Base-by-base conservation (phyloP, 805 yeast genomes). In the Debaryomyces prosopidis region DNA sequence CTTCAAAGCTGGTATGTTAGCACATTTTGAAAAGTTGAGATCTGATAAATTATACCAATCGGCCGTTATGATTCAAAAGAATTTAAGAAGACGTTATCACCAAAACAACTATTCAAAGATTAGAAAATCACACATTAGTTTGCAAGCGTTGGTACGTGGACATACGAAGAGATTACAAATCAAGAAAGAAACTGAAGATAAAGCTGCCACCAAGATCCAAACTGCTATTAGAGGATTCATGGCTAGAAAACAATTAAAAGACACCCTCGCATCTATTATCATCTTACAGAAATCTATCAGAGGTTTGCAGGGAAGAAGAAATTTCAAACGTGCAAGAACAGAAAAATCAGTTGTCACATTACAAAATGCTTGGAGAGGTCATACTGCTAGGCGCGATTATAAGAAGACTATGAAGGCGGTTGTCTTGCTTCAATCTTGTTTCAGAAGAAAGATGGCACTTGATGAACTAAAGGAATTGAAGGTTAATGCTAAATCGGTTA, bases 1-100 rank as follows among this genome's bases (percentile, higher is more conserved):
- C 72, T 89, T 92, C 73, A 86, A 96, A 59, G 97, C 97, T 26
- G 99, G 99, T 62, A 87, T 92, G 86, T 75, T 92, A 64, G 98
- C 97, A 3, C 83, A 82, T 51, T 76, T 92, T 56, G 99, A 92
- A 68, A 89, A 89, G 55, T 69, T 86, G 59, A 82, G 97, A 66
- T 72, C 90, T 27, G 87, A 85, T 50, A 88, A 90, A 58, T 79
- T 90, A 54, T 79, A 79, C 59, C 77, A 72, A 42, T 84, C 96
- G 38, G 97, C 97, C 4, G 84, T 82, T 12, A 69, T 86, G 68
- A 85, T 92, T 54, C 98, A 94, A 71, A 89, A 89, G 76, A 80
- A 86, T 57, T 71, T 91, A 62, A 80, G 87, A 59, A 85, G 81
- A 59, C 68, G 76, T 20, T 72, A 77, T 53, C 81, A 79, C 62